These are phyloP conservation scores for Shiraia sp. DNA, from an alignment of 2,329 filamentous ascomycete species.

Conservation along the genomic window DNA sequence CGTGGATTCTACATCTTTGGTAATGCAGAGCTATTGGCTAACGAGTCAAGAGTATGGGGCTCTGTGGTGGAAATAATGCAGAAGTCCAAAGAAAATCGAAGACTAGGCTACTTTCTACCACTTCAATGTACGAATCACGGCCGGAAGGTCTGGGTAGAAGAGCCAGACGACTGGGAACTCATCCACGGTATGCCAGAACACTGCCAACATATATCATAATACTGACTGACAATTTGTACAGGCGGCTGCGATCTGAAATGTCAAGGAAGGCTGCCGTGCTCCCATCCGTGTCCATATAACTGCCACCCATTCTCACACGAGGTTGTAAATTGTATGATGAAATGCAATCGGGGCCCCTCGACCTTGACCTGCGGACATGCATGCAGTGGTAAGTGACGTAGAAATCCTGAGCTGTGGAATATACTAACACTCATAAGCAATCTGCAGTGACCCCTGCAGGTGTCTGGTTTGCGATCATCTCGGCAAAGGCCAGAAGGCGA, in stretches of 20 bases:
- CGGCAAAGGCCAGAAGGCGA: conserved; percentile 24
- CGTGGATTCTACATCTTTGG: conserved; percentile 85
- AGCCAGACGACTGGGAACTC: conserved; percentile 30
- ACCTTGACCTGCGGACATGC: conserved; percentile 33
- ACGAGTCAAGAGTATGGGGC: conserved; percentile 55
- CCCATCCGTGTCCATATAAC: conserved; percentile 36
- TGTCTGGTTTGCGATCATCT: conserved; percentile 33
- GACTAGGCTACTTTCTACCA: conserved; percentile 60
- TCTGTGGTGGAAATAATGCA: conserved; percentile 55
- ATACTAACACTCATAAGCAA: conserved; percentile 6
- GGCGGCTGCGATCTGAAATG: conserved; percentile 33
- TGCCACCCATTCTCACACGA: conserved; percentile 42
- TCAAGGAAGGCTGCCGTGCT: conserved; percentile 34
- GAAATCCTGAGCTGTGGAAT: not conserved
- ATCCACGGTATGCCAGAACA: conserved; percentile 23
- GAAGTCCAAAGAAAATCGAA: conserved; percentile 43
- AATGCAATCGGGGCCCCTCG: conserved; percentile 21
- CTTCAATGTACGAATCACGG: conserved; percentile 66
- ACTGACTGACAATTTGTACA: too few species aligned
- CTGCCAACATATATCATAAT: too few species aligned
- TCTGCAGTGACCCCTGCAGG: conserved; percentile 36
- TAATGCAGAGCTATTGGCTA: conserved; percentile 62
- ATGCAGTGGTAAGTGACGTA: conserved; percentile 21
- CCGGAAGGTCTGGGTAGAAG: conserved; percentile 54
- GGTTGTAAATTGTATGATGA: conserved; percentile 38